Conservation (phyloP, 2,329 filamentous ascomycete species). For the Xylariaceae sp. region DNA sequence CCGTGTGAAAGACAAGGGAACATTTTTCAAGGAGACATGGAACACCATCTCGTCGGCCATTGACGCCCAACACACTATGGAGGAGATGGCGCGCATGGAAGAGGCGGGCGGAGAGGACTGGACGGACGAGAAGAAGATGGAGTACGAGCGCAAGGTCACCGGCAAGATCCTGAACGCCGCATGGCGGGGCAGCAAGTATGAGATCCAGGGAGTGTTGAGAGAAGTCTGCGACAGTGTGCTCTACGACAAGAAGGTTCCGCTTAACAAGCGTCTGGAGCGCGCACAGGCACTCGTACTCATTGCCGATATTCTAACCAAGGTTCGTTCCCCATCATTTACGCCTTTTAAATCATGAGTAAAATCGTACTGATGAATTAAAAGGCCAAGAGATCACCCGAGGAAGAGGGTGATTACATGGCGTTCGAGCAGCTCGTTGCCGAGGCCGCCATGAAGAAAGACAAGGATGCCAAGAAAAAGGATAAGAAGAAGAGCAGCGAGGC, state of each 20-base stretch:
- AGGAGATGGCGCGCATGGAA: constrained; percentile 97
- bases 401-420: constrained; percentile 97
- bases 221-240: constrained; percentile 92
- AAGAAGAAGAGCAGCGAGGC: constrained; percentile 32
- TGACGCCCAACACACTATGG: constrained; percentile 96
- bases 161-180: constrained; percentile 97
- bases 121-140: constrained; percentile 95
- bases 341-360: background rate
- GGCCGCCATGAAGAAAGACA: constrained; percentile 91
- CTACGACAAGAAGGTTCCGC: constrained; percentile 72
- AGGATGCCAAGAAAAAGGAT: constrained; percentile 65
- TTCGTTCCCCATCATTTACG: constrained; percentile 33
- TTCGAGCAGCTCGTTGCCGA: constrained; percentile 98
- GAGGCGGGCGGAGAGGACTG: constrained; percentile 93
- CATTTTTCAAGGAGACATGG: constrained; percentile 97
- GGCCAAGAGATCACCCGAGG: constrained; percentile 86
- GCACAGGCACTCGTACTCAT: constrained; percentile 86
- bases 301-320: constrained; percentile 85
- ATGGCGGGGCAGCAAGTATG: constrained; percentile 94
- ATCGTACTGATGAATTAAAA: constrained; percentile 35
- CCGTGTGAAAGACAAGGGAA: constrained; percentile 92
- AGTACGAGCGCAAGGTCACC: constrained; percentile 93
- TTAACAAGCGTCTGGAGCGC: constrained; percentile 84
- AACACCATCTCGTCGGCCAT: constrained; percentile 95
- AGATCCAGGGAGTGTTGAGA: constrained; percentile 92